Base-by-base conservation (phyloP, 257 asterid species). In the Solanum sitiens region DNA sequence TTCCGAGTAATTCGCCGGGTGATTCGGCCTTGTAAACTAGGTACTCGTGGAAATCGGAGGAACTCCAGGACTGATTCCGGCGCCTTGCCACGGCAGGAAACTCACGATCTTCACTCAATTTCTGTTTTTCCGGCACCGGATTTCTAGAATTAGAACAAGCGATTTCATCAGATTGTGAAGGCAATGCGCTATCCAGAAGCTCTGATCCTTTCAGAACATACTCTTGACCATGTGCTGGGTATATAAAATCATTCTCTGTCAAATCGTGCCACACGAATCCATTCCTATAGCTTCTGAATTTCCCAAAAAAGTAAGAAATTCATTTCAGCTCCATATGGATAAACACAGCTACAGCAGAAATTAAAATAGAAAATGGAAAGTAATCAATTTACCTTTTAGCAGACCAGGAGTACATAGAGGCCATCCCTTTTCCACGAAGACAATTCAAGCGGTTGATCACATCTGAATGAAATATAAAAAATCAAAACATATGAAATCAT, bases 241-340 rank as follows among this genome's bases (percentile, higher is more conserved):
- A 91, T 83, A 96, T 93, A 87, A 93, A 91, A 91, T 96, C 98
- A 39, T 92, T 90, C 85, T 96, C 99, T 63, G 95, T 89, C 75
- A 96, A 94, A 91, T 96, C 99, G 59, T 96, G 96, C 99, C 99
- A 96, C 25, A 96, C 99, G 40, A 89, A 96, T 86, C 99, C 98
- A 14, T 93, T 94, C 88, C 90, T 96, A 75, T 94, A 96, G 89
- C 98, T 93, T 98, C 99, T 96, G 92, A 76, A 80, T 47, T 80
- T 39, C 3, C 25, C 47, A 40, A 40, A n/a, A 3, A 18, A 32
- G 15, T 72, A 79, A 40, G 3, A 21, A 65, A 20, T 33, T 65
- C 6, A 25, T 16, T 30, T 35, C 65, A 63, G 85, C 68, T 9
- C 20, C 71, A 21, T 23, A 2, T 42, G 40, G 50, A n/a, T 63